A percentile compares a stretch with the other conserved stretches of the same genome.
phyloP scores from a whole-genome alignment of 2,329 filamentous ascomycete genomes.

The Trichoderma atrobrunneum region DNA sequence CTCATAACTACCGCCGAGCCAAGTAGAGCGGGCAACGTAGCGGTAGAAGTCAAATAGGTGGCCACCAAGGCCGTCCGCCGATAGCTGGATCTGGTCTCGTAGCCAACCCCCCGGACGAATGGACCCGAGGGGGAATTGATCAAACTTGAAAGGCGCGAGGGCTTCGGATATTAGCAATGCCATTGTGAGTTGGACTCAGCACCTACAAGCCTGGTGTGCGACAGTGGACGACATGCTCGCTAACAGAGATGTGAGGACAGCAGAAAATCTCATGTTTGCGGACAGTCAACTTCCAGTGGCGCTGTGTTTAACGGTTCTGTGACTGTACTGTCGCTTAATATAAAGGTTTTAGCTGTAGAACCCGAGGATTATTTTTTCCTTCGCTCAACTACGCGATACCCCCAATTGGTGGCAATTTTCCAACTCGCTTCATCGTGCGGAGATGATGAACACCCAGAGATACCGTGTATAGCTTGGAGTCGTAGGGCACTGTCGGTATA shows the following conservation, averaged over 20 bases:
- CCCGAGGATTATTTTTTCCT: background rate
- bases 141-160: background rate
- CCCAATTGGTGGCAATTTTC: background rate
- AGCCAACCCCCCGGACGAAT: background rate
- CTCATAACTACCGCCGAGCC: background rate
- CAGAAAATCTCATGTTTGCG: background rate
- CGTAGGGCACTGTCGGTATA: background rate
- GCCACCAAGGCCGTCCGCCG: background rate
- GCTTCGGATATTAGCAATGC: background rate
- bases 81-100: background rate
- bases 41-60: background rate
- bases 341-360: background rate
- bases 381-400: background rate
- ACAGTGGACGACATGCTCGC: background rate
- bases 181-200: background rate
- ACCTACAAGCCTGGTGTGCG: background rate
- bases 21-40: background rate
- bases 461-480: background rate
- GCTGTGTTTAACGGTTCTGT: background rate
- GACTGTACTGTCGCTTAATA: background rate
- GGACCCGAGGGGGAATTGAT: background rate
- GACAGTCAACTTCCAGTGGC: background rate
- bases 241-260: background rate
- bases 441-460: background rate
- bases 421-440: background rate